Evolutionary conservation across 2,329 filamentous ascomycete genomes (phyloP), one percentile per base, ranked within the genome.

Genomic region (Pyrenochaeta sp.): DNA sequence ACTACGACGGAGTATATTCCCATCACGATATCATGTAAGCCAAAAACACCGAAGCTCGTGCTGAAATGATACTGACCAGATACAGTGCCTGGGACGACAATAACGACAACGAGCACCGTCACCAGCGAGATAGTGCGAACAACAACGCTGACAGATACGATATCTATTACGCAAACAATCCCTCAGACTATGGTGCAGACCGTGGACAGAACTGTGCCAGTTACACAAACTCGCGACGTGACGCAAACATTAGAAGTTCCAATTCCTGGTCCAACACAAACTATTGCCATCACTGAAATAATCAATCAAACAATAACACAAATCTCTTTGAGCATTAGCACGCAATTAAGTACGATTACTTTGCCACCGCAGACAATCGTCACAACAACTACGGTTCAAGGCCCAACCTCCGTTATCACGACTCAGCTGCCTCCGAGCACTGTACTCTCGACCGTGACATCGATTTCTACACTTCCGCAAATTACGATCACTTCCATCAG

Each of bases 391-490:
- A 72, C 65, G 0, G 27, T 64, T 0, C 65, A 56, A 3, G 68
- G 59, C 2, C 43, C 52, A 1, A 67, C 65, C 7, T 60, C 52
- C 5, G 46, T 59, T 1, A 50, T 62, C 1, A 71, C 65, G 1
- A 65, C 61, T 2, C 56, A 65, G 25, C 37, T 67, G 2, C 61
- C 67, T 5, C 49, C 57, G 27, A 61, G 43, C 12, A 69, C 64
- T 10, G 50, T 61, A 56, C 62, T 43, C 22, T 68, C 68, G 2
- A 72, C 69, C 0, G 56, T 69, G 28, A 36, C 66, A 7, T 68
- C 66, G 0, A 73, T 68, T 7, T 42, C 66, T 0, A 71, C 62
- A 12, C 34, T 65, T 2, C 53, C 56, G 10, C 50, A 25, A 37
- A 47, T 48, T 9, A 65, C 61, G 5, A 7, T 52, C 13, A 58